Evolutionary conservation across 78 protist genomes (phyloP), one percentile per base, ranked within the genome.

Genomic region (Speleostelium caveatum): DNA sequence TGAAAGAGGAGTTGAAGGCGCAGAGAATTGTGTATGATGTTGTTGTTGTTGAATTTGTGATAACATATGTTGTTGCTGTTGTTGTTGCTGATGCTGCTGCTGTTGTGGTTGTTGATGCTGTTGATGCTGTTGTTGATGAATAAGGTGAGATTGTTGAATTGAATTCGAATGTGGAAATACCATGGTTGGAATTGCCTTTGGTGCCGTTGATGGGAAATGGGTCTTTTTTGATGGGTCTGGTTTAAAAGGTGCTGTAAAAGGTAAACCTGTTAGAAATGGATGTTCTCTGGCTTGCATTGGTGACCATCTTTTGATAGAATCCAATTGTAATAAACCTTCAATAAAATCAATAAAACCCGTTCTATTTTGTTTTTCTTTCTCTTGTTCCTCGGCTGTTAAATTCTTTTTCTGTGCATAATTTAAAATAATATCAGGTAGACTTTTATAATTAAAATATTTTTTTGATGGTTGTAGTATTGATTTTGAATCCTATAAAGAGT

Each of bases 281-380:
- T 94, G 96, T n/a, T 76, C 79, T 33, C 32, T 59, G 1, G 95
- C 94, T 59, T 94, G 95, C 36, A 24, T 67, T 7, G 96, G 90
- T 36, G 96, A 75, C 96, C 96, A 94, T 32, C 96, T 73, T 6
- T 93, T 68, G 16, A 26, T 62, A n/a, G 96, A 95, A 45, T 94
- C 95, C 51, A 73, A 49, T 21, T 75, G 72, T 55, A 94, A 73
- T 36, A 94, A 45, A 14, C 94, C 96, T 24, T 38, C 41, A 36
- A 94, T 51, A 71, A 94, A 94, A 73, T 92, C 91, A 36, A 76
- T 73, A 59, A 92, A 85, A 32, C 60, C 51, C 12, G 69, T 56
- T 71, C 95, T 73, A 68, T 75, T 86, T 45, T 83, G 86, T 58
- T 76, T 77, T 51, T 78, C 95, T 63, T 63, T 90, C 59, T 76